Conservation (phyloP, 345 rosid species). For the Gossypium thurberi region DNA sequence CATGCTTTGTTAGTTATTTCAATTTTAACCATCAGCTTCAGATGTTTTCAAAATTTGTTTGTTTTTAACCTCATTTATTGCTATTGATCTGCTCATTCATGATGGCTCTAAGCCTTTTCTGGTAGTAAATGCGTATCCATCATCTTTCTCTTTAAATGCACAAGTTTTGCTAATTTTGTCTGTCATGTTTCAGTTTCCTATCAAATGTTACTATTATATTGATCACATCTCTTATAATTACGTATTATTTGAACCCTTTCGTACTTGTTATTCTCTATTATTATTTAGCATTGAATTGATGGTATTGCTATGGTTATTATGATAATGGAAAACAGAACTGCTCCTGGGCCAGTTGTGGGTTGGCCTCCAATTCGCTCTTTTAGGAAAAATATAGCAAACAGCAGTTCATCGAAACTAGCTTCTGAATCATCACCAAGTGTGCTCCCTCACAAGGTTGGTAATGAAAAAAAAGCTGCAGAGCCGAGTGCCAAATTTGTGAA, state of each 20-base stretch:
- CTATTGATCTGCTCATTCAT: not conserved
- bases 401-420: slow-evolving; percentile 52
- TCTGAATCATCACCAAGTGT: slow-evolving; percentile 45
- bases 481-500: slow-evolving; percentile 59
- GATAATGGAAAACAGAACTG: slow-evolving; percentile 45
- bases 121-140: not conserved
- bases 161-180: not conserved
- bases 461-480: slow-evolving; percentile 27
- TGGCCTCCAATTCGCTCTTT: slow-evolving; percentile 97
- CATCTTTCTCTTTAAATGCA: slow-evolving; percentile 6
- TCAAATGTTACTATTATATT: slow-evolving; percentile 1
- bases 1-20: not conserved
- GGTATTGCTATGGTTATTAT: slow-evolving; percentile 5
- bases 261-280: not conserved
- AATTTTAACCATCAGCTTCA: not conserved
- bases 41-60: not conserved
- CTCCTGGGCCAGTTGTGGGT: slow-evolving; percentile 95
- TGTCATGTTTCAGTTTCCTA: not conserved
- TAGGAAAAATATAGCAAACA: slow-evolving; percentile 76
- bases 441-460: slow-evolving; percentile 28
- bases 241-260: too few relatives aligned
- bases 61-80: not conserved
- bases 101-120: not conserved
- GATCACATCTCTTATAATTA: not conserved
- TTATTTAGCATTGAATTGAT: not conserved